Percentiles rank a stretch among this genome's conserved stretches.
Conservation (phyloP, 2,329 filamentous ascomycete genomes). For the Orbilia oligospora region DNA sequence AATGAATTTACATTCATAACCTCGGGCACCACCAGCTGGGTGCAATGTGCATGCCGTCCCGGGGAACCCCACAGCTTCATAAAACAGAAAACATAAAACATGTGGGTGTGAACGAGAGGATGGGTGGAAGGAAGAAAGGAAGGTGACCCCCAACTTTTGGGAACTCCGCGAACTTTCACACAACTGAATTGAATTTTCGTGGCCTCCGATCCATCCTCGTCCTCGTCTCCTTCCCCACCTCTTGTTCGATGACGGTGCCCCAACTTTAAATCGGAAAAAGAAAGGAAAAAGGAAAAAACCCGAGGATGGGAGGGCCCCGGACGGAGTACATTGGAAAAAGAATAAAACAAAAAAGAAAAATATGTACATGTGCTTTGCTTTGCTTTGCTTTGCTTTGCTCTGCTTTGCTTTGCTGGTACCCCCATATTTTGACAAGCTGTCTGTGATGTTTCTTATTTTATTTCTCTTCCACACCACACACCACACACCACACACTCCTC, state of each 20-base stretch:
- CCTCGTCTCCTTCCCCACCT: conserved; percentile 42
- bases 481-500: too few species aligned
- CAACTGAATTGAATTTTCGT: conserved; percentile 44
- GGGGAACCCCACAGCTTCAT: conserved; percentile 9
- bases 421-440: not conserved
- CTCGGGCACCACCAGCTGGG: conserved; percentile 38
- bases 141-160: conserved; percentile 52
- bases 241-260: conserved; percentile 53
- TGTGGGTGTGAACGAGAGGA: not conserved
- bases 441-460: conserved; percentile 7
- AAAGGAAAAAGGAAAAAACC: conserved; percentile 40
- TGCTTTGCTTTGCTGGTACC: too few species aligned
- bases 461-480: conserved; percentile 2
- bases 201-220: conserved; percentile 40
- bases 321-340: not conserved
- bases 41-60: conserved; percentile 13
- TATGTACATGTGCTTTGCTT: conserved; percentile 10
- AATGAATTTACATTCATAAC: too few species aligned
- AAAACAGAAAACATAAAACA: not conserved
- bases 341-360: conserved; percentile 8
- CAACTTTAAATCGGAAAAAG: conserved; percentile 56
- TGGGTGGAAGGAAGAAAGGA: conserved; percentile 8
- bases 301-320: conserved; percentile 18
- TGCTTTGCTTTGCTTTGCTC: too few species aligned
- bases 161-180: conserved; percentile 50